Percentiles rank a stretch among this genome's conserved stretches.
phyloP scores from a whole-genome alignment of 2,329 filamentous ascomycete species.

The Phoma sp. region DNA sequence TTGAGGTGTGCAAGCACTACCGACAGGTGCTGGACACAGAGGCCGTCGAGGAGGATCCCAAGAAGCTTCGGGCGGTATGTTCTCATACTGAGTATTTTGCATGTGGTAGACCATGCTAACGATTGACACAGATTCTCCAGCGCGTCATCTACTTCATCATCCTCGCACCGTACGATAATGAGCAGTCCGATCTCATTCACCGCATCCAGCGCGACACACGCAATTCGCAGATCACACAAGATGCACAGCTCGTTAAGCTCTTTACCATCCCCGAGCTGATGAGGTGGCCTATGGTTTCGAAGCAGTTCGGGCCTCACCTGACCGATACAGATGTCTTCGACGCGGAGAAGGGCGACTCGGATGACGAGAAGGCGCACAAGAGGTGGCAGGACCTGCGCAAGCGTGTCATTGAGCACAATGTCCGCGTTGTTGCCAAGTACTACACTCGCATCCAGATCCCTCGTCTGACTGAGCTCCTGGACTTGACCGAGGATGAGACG shows the following conservation, averaged over 20 bases:
- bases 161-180: conserved; percentile 95
- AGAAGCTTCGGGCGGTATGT: conserved; percentile 82
- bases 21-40: conserved; percentile 95
- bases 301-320: conserved; percentile 86
- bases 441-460: conserved; percentile 96
- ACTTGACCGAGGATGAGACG: conserved; percentile 92
- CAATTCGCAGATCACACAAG: conserved; percentile 76
- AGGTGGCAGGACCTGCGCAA: conserved; percentile 96
- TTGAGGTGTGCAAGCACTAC: conserved; percentile 98
- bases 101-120: conserved; percentile 4
- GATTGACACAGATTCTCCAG: conserved; percentile 72
- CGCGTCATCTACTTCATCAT: conserved; percentile 98
- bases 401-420: conserved; percentile 98
- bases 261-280: conserved; percentile 97
- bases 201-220: conserved; percentile 86
- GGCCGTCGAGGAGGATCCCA: conserved; percentile 86
- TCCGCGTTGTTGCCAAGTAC: conserved; percentile 96
- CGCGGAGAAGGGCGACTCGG: conserved; percentile 64
- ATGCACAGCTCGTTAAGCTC: conserved; percentile 86
- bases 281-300: conserved; percentile 94
- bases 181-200: conserved; percentile 96
- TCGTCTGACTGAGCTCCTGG: conserved; percentile 86
- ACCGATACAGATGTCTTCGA: conserved; percentile 91
- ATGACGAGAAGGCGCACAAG: conserved; percentile 79
- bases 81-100: not conserved